Base-by-base conservation (phyloP, 2,329 filamentous ascomycete genomes). In the Penicillium crustosum region DNA sequence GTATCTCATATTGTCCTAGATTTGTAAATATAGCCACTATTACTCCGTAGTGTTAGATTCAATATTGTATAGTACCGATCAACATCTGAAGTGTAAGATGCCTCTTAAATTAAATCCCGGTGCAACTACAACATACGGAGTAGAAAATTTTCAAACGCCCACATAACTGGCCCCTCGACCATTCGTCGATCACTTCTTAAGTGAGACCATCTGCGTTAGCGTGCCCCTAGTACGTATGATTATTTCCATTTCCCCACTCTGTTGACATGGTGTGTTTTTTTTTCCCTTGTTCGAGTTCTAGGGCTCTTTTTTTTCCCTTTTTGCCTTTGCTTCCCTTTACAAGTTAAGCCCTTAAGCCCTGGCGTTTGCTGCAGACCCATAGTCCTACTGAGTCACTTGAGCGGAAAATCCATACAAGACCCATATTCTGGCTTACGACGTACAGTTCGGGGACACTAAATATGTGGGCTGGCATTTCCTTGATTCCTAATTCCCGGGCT, bases 121-220 rank as follows among this genome's bases (percentile, higher is more conserved):
- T 25, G 15, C 29, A 33, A 53, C 4, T 43, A 42, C n/a, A n/a
- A n/a, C n/a, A n/a, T n/a, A n/a, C 12, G 13, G 13, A 7, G 41
- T 15, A 25, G 51, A 52, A 64, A 64, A 53, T 38, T 60, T 62
- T 57, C 59, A 41, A 58, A 61, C 49, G 48, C 43, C 60, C 52
- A 57, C 57, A 58, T 49, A 21, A 47, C 25, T 35, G 48, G 49
- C 19, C 23, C 25, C 35, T 58, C 50, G 41, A 44, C 59, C 49
- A 66, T 66, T 66, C 55, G 62, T 64, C 58, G 61, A 64, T 65
- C 61, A 68, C 49, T 53, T 58, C 57, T 54, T 53, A 49, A 61
- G 59, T 63, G 64, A 68, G 63, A 67, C 64, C 63, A 57, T 62
- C 60, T 38, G 38, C 60, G 42, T 66, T 66, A 63, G 66, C 60